These are phyloP conservation scores for Wickerhamomyces rabaulensis DNA, from an alignment of 805 yeast species.

Conservation along the genomic window DNA sequence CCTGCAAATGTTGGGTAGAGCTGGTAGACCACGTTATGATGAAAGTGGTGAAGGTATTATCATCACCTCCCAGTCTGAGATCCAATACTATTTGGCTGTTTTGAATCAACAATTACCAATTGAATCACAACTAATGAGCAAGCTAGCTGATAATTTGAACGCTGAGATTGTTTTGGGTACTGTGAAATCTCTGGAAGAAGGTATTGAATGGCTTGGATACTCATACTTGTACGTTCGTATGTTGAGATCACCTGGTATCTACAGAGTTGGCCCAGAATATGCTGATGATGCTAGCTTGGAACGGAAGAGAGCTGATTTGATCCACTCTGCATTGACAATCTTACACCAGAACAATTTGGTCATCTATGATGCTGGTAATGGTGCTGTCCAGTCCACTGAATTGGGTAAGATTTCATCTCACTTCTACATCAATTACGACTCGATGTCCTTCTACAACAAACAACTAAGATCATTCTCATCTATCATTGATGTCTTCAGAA, in stretches of 20 bases:
- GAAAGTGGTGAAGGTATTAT: slow-evolving; percentile 90
- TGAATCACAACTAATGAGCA: slow-evolving; percentile 77
- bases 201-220: slow-evolving; percentile 72
- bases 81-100: slow-evolving; percentile 86
- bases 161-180: slow-evolving; percentile 83
- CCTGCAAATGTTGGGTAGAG: slow-evolving; percentile 96
- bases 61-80: slow-evolving; percentile 79
- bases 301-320: slow-evolving; percentile 58
- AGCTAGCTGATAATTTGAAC: slow-evolving; percentile 68
- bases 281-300: slow-evolving; percentile 43
- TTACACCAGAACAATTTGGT: slow-evolving; percentile 55
- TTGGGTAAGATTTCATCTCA: slow-evolving; percentile 82
- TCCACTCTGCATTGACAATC: slow-evolving; percentile 67
- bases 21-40: slow-evolving; percentile 95
- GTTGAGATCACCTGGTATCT: slow-evolving; percentile 65
- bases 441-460: slow-evolving; percentile 62
- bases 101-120: slow-evolving; percentile 88
- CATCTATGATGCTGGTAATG: slow-evolving; percentile 47
- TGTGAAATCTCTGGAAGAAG: slow-evolving; percentile 55
- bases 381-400: slow-evolving; percentile 52
- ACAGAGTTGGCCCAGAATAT: slow-evolving; percentile 68
- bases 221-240: slow-evolving; percentile 79
- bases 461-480: slow-evolving; percentile 60
- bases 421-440: slow-evolving; percentile 72
- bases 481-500: slow-evolving; percentile 68